These are phyloP conservation scores for Taxillus chinensis DNA, from an alignment of 164 flowering plant genomes.

Conservation along the genomic window DNA sequence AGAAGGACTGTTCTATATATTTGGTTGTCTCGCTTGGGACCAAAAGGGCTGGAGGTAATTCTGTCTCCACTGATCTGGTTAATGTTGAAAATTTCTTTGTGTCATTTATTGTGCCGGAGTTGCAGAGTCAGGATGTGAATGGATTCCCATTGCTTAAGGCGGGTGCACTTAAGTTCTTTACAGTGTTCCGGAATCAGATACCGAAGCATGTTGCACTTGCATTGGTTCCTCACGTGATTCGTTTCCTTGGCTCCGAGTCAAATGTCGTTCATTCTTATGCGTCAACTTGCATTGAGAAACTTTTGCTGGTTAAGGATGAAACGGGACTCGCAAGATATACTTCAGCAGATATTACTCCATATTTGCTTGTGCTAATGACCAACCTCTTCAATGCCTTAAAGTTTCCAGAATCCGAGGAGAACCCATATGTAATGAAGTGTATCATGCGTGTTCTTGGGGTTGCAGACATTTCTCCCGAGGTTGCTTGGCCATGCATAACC, in stretches of 20 bases:
- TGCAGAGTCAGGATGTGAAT: conserved; percentile 64
- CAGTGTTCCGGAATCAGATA: conserved; percentile 64
- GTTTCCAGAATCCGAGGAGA: conserved; percentile 85
- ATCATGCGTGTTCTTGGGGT: conserved; percentile 85
- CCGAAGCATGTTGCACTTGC: conserved; percentile 45
- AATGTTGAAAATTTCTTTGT: conserved; percentile 66
- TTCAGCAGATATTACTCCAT: conserved; percentile 53
- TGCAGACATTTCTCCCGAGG: conserved; percentile 56
- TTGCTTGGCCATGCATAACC: conserved; percentile 61
- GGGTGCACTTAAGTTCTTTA: conserved; percentile 81
- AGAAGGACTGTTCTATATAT: conserved; percentile 94
- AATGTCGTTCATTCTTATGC: conserved; percentile 97
- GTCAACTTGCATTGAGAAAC: conserved; percentile 88
- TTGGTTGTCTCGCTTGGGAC: conserved; percentile 78
- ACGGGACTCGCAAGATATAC: conserved; percentile 51
- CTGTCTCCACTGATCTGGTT: conserved; percentile 68
- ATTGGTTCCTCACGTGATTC: conserved; percentile 56
- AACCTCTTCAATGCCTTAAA: conserved; percentile 68
- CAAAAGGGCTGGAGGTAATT: conserved; percentile 58
- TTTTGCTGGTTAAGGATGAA: conserved; percentile 78
- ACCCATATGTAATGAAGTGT: conserved; percentile 85
- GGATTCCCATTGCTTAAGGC: conserved; percentile 83
- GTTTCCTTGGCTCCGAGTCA: conserved; percentile 66
- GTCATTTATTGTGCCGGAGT: conserved; percentile 67
- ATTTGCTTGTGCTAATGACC: conserved; percentile 44